Percentiles rank a stretch among this genome's conserved stretches.
Conservation (phyloP, 192 early-diverging fungal genomes). For the Rhizophagus sp. region DNA sequence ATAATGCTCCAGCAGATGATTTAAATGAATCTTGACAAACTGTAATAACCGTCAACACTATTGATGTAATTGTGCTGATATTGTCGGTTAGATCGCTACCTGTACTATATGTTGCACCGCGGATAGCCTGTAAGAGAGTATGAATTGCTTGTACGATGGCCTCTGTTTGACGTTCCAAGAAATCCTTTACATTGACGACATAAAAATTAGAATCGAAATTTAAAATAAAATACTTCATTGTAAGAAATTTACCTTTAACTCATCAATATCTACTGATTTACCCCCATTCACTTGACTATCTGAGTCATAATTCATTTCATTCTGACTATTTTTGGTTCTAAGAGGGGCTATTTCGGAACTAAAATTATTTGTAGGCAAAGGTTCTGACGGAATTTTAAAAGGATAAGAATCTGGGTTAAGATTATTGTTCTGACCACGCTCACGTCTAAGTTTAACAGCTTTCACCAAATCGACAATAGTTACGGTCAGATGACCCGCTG, state of each 20-base stretch:
- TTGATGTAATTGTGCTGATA: slow-evolving; percentile 56
- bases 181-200: slow-evolving; percentile 43
- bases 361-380: slow-evolving; percentile 3
- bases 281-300: neutral
- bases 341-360: neutral
- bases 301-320: neutral
- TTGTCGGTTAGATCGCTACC: slow-evolving; percentile 52
- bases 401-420: neutral
- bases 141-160: slow-evolving; percentile 80
- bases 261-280: slow-evolving; percentile 39
- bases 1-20: slow-evolving; percentile 34
- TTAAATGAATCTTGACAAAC: slow-evolving; percentile 53
- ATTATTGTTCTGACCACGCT: neutral
- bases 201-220: neutral
- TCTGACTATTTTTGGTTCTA: neutral
- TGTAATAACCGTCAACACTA: slow-evolving; percentile 58
- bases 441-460: slow-evolving; percentile 40
- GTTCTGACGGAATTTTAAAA: neutral
- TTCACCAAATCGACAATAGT: slow-evolving; percentile 80
- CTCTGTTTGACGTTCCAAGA: slow-evolving; percentile 71
- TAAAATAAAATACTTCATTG: neutral
- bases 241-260: slow-evolving; percentile 45
- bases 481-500: slow-evolving; percentile 77
- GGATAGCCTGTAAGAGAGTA: slow-evolving; percentile 62
- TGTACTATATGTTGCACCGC: slow-evolving; percentile 47